Percentiles rank a stretch among this genome's conserved stretches.
These are phyloP conservation scores for Ogataea neopini DNA, from an alignment of 805 yeast genomes.

Conservation along the genomic window DNA sequence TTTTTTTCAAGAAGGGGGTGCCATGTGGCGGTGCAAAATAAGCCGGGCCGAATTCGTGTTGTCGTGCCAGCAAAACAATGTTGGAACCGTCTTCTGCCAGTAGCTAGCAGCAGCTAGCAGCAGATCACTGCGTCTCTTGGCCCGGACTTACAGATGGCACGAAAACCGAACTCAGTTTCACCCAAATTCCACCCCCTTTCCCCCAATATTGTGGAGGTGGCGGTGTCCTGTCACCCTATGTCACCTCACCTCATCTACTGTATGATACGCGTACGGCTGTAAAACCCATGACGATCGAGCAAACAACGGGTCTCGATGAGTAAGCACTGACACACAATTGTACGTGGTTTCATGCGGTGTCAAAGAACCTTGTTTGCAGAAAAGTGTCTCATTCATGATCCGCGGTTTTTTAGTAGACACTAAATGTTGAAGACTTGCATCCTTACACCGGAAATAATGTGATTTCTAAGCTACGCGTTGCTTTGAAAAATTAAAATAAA, in stretches of 20 bases:
- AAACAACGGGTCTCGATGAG: too few species aligned
- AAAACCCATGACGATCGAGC: too few species aligned
- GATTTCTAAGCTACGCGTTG: neutral
- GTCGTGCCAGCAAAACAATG: neutral
- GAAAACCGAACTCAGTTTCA: neutral
- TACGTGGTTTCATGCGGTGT: too few species aligned
- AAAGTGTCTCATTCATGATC: neutral
- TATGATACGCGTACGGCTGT: neutral
- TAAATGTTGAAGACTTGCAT: neutral
- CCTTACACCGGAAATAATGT: conserved; percentile 1
- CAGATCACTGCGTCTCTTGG: too few species aligned
- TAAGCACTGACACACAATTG: too few species aligned
- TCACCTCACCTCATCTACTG: neutral
- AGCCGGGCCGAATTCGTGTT: neutral
- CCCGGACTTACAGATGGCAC: too few species aligned
- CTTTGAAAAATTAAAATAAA: neutral
- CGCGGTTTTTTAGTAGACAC: neutral
- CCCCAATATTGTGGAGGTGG: conserved; percentile 3
- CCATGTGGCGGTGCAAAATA: neutral
- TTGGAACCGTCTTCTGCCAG: too few species aligned
- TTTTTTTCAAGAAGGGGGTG: neutral
- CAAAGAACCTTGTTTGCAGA: too few species aligned
- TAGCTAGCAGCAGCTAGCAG: too few species aligned
- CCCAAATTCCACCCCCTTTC: neutral
- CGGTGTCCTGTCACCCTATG: neutral